Evolutionary conservation across 345 rosid species (phyloP).

Genomic region (Erysimum cheiranthoides): DNA sequence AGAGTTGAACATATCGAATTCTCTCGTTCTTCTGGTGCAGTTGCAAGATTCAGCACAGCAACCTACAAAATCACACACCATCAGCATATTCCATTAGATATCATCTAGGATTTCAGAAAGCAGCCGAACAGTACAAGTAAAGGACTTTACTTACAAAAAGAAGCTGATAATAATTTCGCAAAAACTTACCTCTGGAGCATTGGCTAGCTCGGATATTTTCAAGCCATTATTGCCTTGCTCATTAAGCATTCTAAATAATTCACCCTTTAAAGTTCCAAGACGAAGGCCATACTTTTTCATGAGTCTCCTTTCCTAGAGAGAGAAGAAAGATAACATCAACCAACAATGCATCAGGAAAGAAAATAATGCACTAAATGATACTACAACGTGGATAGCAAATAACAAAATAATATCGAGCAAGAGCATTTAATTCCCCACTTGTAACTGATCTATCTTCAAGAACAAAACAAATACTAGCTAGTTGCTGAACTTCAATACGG

Average conservation of each 20-base stretch:
- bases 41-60: conserved; percentile 65
- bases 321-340: conserved; percentile 23
- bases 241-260: conserved; percentile 67
- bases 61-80: conserved; percentile 53
- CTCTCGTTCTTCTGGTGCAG: conserved; percentile 68
- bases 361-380: conserved; percentile 9
- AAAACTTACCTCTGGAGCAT: conserved; percentile 57
- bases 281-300: conserved; percentile 75
- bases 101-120: conserved; percentile 17
- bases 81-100: conserved; percentile 17
- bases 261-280: conserved; percentile 82
- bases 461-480: conserved; percentile 11
- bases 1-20: conserved; percentile 73
- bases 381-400: conserved; percentile 1
- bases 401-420: neutral
- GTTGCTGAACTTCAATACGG: neutral
- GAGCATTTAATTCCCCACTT: conserved; percentile 21
- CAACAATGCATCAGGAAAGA: conserved; percentile 15
- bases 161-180: conserved; percentile 3
- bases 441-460: conserved; percentile 12
- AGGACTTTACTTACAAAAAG: conserved; percentile 16
- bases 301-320: conserved; percentile 71
- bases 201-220: conserved; percentile 75
- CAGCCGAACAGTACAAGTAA: conserved; percentile 4
- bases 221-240: conserved; percentile 76